Evolutionary conservation across 441 rosid species (phyloP), one percentile per base, ranked within the genome.

Genomic region (Flueggea neowawraea): DNA sequence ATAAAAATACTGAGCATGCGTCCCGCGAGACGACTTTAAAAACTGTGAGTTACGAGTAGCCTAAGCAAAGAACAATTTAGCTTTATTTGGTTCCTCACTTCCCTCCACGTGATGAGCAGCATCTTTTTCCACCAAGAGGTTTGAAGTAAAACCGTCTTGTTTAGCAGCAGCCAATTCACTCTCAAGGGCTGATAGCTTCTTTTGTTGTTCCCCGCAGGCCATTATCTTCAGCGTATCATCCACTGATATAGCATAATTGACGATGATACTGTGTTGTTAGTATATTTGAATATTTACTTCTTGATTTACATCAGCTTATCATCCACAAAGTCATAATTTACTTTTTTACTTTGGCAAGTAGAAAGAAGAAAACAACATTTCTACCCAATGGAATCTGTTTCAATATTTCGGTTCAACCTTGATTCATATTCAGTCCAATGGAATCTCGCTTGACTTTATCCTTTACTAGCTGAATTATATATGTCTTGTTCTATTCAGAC

Each of bases 141-240:
- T 89, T 14, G 89, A 69, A 63, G 69, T 61, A 73, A 86, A 95
- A 6, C 99, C 99, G 69, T 84, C 89, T 63, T 80, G 81, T 61
- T 78, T 80, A 6, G 91, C 97, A 7, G 75, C 72, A 68, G 89
- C 80, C 67, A 95, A 53, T 68, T 91, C 93, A 73, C 69, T 81
- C 77, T 88, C 89, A 58, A 95, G 83, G 49, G 84, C 84, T 61
- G 91, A 76, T 50, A 89, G 63, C 70, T 75, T 86, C 78, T 89
- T 95, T 57, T 75, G 85, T 68, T 95, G 94, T 82, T 91, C 98
- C 89, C 99, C 87, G 91, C 98, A 93, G 65, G 85, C 81, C 63
- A 90, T 90, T 68, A 93, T 83, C 81, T 90, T 93, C 78, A 93
- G 69, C 28, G 98, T 88, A 76, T 87, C 98, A 69, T 90, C 97